Conservation (phyloP, 2,329 filamentous ascomycete genomes). For the Lachnellula suecica region DNA sequence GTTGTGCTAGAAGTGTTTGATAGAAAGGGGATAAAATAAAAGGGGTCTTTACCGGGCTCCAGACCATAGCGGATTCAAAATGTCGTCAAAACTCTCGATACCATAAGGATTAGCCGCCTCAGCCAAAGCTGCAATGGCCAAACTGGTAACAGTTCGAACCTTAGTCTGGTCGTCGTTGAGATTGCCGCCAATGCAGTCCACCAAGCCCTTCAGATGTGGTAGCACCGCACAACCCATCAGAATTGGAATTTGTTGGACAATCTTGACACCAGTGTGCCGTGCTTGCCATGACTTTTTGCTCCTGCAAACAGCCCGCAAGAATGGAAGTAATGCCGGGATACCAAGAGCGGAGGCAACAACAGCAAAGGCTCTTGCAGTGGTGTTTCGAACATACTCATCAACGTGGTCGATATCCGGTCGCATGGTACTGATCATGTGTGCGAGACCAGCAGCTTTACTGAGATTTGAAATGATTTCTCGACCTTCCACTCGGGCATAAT, state of each 20-base stretch:
- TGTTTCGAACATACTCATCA: constrained; percentile 98
- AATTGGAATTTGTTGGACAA: constrained; percentile 97
- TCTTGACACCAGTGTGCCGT: constrained; percentile 96
- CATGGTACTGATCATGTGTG: constrained; percentile 99
- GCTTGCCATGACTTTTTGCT: constrained; percentile 99
- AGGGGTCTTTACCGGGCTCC: constrained; percentile 43
- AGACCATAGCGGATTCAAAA: constrained; percentile 95
- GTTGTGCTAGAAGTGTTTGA: neutral
- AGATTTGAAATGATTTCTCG: constrained; percentile 99
- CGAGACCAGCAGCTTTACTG: constrained; percentile 91
- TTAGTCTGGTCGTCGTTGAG: constrained; percentile 98
- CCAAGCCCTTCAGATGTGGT: constrained; percentile 90
- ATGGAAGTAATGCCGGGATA: constrained; percentile 91
- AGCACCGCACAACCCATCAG: constrained; percentile 97
- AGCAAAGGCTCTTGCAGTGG: constrained; percentile 92
- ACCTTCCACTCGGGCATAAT: constrained; percentile 96
- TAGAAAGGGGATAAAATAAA: constrained; percentile 1
- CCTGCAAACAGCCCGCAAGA: constrained; percentile 90
- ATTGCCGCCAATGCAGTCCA: constrained; percentile 95
- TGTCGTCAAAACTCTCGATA: constrained; percentile 98
- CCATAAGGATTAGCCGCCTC: constrained; percentile 97
- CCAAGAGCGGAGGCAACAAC: constrained; percentile 95
- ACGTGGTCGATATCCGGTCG: constrained; percentile 97
- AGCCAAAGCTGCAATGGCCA: constrained; percentile 91
- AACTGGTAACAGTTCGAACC: constrained; percentile 90